Evolutionary conservation across 192 early-diverging fungal genomes (phyloP).

Genomic region (Coemansia sp.): DNA sequence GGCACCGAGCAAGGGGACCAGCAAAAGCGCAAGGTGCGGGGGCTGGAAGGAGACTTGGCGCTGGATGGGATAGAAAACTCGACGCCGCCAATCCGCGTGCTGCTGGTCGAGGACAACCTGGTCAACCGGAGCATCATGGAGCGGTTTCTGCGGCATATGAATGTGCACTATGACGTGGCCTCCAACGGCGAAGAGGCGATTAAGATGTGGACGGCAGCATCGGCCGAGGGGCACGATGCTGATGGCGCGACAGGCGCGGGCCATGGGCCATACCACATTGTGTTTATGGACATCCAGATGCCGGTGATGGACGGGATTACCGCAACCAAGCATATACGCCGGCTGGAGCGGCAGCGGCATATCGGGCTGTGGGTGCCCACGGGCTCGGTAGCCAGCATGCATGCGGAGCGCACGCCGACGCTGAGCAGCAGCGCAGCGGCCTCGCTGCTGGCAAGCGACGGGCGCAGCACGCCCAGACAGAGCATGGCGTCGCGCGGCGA

Average conservation of each 20-base stretch:
- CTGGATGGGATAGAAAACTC: conserved; percentile 7
- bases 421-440: not conserved
- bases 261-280: conserved; percentile 58
- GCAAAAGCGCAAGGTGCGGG: not conserved
- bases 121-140: conserved; percentile 72
- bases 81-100: conserved; percentile 62
- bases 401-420: conserved; percentile 64
- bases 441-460: not conserved
- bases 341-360: conserved; percentile 58
- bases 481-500: not conserved
- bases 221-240: conserved; percentile 17
- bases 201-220: conserved; percentile 64
- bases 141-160: conserved; percentile 68
- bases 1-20: not conserved
- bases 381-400: conserved; percentile 74
- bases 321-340: conserved; percentile 75
- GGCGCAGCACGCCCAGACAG: not conserved
- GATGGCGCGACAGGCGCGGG: conserved; percentile 1
- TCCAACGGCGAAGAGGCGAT: conserved; percentile 80
- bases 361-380: conserved; percentile 44
- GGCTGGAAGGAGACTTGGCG: conserved; percentile 1
- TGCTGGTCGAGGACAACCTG: conserved; percentile 79
- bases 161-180: conserved; percentile 72
- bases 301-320: conserved; percentile 86
- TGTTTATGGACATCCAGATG: conserved; percentile 90